These are phyloP conservation scores for Colletotrichum abscissum DNA, from an alignment of 2,329 filamentous ascomycete species.

Conservation along the genomic window DNA sequence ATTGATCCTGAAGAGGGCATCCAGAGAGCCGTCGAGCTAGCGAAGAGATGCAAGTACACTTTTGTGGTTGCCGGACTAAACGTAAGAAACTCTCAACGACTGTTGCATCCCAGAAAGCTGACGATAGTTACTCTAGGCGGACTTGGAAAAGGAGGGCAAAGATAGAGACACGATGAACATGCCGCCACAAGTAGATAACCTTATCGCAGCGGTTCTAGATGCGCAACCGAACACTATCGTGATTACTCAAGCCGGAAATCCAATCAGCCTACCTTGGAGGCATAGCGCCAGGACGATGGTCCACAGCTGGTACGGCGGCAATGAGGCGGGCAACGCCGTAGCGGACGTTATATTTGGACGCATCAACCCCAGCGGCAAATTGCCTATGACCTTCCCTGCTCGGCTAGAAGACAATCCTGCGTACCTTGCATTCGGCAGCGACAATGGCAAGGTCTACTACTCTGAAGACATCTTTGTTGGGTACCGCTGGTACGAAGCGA, in stretches of 20 bases:
- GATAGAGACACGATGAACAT: constrained; percentile 80
- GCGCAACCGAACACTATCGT: constrained; percentile 74
- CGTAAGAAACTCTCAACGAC: constrained; percentile 37
- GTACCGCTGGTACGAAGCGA: constrained; percentile 77
- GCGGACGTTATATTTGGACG: constrained; percentile 77
- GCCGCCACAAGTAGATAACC: constrained; percentile 72
- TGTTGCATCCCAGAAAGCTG: neutral
- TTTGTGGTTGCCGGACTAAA: constrained; percentile 80
- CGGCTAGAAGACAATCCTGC: constrained; percentile 74
- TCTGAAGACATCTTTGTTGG: constrained; percentile 80
- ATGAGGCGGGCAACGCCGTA: constrained; percentile 79
- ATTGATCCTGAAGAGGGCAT: constrained; percentile 70
- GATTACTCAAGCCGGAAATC: constrained; percentile 77
- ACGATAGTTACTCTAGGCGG: constrained; percentile 44
- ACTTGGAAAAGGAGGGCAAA: constrained; percentile 79
- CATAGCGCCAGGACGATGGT: constrained; percentile 63
- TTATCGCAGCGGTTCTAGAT: constrained; percentile 74
- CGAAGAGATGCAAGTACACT: constrained; percentile 78
- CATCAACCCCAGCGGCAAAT: constrained; percentile 78
- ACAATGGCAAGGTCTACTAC: constrained; percentile 74
- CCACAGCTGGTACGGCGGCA: constrained; percentile 81
- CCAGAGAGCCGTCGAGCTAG: constrained; percentile 72
- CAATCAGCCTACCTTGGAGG: constrained; percentile 72
- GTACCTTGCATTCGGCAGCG: constrained; percentile 73
- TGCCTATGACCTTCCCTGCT: constrained; percentile 77